Conservation (phyloP, 306 rosid genomes). For the Glycyrrhiza uralensis region DNA sequence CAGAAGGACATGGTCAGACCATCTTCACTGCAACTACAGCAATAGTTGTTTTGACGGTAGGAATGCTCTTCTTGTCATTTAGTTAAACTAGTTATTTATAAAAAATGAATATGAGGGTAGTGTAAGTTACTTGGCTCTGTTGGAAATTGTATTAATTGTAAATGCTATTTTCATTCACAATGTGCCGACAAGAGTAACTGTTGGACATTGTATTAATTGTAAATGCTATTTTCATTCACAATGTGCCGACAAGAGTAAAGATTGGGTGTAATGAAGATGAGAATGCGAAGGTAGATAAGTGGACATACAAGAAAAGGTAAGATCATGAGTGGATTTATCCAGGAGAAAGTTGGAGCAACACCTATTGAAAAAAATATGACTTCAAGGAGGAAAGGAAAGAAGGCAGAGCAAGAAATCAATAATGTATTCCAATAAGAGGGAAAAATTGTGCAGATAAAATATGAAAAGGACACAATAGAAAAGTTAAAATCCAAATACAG, state of each 20-base stretch:
- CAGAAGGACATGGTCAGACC: slow-evolving; percentile 98
- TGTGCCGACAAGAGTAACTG: slow-evolving; percentile 2
- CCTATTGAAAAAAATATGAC: background rate
- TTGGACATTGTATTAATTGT: background rate
- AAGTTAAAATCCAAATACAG: background rate
- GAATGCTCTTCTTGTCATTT: slow-evolving; percentile 24
- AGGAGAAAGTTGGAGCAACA: background rate
- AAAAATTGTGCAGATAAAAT: background rate
- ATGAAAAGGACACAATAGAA: background rate
- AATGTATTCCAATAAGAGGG: background rate
- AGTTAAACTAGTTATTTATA: slow-evolving; percentile 13
- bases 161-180: background rate
- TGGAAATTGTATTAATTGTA: background rate
- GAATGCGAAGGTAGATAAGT: background rate
- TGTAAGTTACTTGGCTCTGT: background rate
- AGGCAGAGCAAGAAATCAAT: background rate
- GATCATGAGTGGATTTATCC: background rate
- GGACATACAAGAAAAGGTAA: background rate
- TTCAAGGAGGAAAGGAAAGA: background rate
- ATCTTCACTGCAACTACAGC: slow-evolving; percentile 98
- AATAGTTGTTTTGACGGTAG: slow-evolving; percentile 93
- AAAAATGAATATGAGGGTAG: background rate
- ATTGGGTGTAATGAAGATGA: background rate
- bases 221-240: background rate
- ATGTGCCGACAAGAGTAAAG: background rate